Evolutionary conservation across 441 rosid species (phyloP), one percentile per base, ranked within the genome.

Genomic region (Bruguiera hainesii): DNA sequence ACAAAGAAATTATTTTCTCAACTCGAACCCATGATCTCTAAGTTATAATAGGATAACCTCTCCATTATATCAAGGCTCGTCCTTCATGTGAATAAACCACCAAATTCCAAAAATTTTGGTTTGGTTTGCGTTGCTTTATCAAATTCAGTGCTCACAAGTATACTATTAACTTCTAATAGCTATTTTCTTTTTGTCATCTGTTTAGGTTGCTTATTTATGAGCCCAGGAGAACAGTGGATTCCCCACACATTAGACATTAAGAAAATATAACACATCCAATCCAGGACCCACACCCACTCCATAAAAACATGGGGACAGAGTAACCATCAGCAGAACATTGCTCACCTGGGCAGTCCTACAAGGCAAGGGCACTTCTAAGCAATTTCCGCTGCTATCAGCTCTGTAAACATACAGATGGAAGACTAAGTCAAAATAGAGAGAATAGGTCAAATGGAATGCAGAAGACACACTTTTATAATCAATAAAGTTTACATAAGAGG

Each of bases 281-380:
- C 51, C 57, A n/a, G 42, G 30, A 46, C 2, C 31, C 50, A 46
- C 58, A 57, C 51, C 46, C 61, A 52, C 30, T 28, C 16, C 31
- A 55, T 23, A 64, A 7, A 63, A 33, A 51, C 19, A 49, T 33
- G 18, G 28, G 46, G 26, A 28, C 21, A 58, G 13, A 60, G 23
- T n/a, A 18, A 56, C 28, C 31, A 42, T 50, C 46, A 48, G 65
- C 35, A 68, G 60, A 73, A 11, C 76, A 66, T 75, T 71, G 77
- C 90, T 57, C 63, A 95, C 99, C 88, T 92, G 99, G 25, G 97
- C 98, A 74, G 93, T 89, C 80, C 97, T 85, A 83, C 89, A 78
- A 59, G 98, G 98, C 66, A 95, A 77, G 80, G 78, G 81, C 71
- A 90, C 84, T 76, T 87, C 91, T 75, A 92, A 75, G 91, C 90